Evolutionary conservation across 2,329 filamentous ascomycete species (phyloP), one percentile per base, ranked within the genome.

Genomic region (Sclerotinia borealis): DNA sequence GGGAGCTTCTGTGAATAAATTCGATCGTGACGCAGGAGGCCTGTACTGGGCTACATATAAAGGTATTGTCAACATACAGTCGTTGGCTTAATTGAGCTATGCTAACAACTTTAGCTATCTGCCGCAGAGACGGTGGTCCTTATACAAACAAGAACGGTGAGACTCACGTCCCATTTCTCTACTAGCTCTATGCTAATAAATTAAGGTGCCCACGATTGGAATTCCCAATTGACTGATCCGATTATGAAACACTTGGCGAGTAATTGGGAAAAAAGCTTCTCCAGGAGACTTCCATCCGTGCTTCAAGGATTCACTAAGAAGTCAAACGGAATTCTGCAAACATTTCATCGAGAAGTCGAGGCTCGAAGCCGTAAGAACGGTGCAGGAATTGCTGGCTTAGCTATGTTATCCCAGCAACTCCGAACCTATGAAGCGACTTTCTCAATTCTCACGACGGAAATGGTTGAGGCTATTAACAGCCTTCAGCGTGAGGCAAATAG

Each of bases 31-130:
- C 17, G 70, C 74, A 37, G 83, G 83, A 13, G 83, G 83, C 1
- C 71, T 83, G 15, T 68, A 71, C 39, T 86, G 76, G 74, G 31
- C 73, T 2, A 85, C 84, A 0, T 87, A 86, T 68, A 83, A 80
- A 71, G 64, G 62, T 61, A 64, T 22, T 27, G 19, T 27, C 4
- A 22, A 4, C 11, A 13, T 25, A 47, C 22, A 39, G n/a, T 4
- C 6, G n/a, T 25, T 45, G n/a, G n/a, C 10, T 45, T 45, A 4
- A 1, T 45, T 45, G n/a, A 45, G 43, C 9, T 25, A 25, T 5
- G 25, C 41, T 50, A 58, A 62, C 22, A 17, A 19, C 15, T 19
- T 29, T 9, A 64, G 85, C 85, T 11, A 78, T 81, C 2, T 81
- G 81, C 58, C 76, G 81, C 47, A 77, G 83, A 50, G 68, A 79